Evolutionary conservation across 352 stramenopile species (phyloP).

Genomic region (Globisporangium cederbergense): DNA sequence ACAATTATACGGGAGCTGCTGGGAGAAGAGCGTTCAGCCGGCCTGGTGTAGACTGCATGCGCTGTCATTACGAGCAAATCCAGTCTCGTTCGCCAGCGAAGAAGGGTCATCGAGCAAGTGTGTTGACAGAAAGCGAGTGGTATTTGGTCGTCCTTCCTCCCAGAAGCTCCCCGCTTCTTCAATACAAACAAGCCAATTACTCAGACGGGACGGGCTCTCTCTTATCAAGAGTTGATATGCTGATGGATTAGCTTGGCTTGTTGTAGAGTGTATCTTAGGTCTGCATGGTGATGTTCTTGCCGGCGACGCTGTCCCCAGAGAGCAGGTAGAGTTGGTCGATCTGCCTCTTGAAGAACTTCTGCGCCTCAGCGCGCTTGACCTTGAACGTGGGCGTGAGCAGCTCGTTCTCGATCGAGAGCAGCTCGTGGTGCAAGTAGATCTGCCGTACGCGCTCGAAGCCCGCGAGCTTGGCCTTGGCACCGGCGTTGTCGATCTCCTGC

Average conservation of each 20-base stretch:
- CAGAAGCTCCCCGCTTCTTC: constrained; percentile 1
- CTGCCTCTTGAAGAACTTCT: constrained; percentile 59
- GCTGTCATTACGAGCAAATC: constrained; percentile 1
- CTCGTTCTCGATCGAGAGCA: constrained; percentile 92
- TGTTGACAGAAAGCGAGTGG: neutral
- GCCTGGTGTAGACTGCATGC: neutral
- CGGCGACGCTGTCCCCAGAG: constrained; percentile 50
- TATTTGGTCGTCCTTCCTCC: neutral
- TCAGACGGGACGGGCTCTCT: neutral
- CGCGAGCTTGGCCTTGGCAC: constrained; percentile 62
- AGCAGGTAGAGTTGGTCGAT: constrained; percentile 68
- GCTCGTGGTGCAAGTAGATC: constrained; percentile 88
- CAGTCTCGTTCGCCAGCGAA: neutral
- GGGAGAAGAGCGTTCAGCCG: neutral
- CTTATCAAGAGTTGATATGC: neutral
- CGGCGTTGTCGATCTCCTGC: constrained; percentile 55
- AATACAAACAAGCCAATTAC: constrained; percentile 12
- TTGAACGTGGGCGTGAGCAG: constrained; percentile 98
- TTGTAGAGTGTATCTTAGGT: constrained; percentile 1
- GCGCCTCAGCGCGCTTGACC: constrained; percentile 83
- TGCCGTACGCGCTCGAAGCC: constrained; percentile 93
- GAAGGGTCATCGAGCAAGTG: neutral
- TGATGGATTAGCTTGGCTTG: neutral
- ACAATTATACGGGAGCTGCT: constrained; percentile 6
- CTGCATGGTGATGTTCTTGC: constrained; percentile 28